Conservation (phyloP, 2,329 filamentous ascomycete genomes). For the Nigrospora oryzae region DNA sequence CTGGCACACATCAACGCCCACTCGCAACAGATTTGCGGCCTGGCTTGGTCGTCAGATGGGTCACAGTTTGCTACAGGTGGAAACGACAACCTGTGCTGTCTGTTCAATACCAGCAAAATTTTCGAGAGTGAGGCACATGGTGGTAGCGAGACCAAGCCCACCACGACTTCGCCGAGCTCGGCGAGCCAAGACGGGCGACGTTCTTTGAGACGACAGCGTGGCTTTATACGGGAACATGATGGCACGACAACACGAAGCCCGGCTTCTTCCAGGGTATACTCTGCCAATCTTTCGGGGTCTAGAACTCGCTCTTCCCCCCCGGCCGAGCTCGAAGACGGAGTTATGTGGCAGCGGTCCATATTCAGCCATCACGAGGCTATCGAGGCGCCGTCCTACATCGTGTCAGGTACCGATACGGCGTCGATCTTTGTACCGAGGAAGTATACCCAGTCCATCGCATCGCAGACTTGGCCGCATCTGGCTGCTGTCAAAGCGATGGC, state of each 20-base stretch:
- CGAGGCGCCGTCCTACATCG: background rate
- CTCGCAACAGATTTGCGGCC: slow-evolving; percentile 82
- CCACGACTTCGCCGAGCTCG: too few relatives aligned
- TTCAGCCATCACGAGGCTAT: background rate
- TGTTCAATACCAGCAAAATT: slow-evolving; percentile 65
- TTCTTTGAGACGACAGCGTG: too few relatives aligned
- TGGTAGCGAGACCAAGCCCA: too few relatives aligned
- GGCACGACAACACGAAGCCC: too few relatives aligned
- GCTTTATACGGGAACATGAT: too few relatives aligned
- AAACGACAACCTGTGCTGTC: slow-evolving; percentile 83
- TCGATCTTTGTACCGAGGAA: slow-evolving; percentile 25
- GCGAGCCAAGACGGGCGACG: too few relatives aligned
- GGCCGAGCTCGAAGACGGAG: too few relatives aligned
- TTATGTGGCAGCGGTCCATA: too few relatives aligned
- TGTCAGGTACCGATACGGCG: slow-evolving; percentile 18
- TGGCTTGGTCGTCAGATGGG: slow-evolving; percentile 79
- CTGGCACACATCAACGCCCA: slow-evolving; percentile 72
- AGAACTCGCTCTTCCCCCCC: too few relatives aligned
- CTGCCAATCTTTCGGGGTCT: too few relatives aligned
- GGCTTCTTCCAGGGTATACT: too few relatives aligned
- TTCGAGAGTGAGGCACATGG: slow-evolving; percentile 15
- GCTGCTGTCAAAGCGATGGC: slow-evolving; percentile 95
- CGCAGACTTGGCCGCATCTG: slow-evolving; percentile 67
- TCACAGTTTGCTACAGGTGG: slow-evolving; percentile 76
- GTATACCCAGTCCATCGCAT: slow-evolving; percentile 48